Conservation (phyloP, 2,329 filamentous ascomycete species). For the Diplodia sapinea region DNA sequence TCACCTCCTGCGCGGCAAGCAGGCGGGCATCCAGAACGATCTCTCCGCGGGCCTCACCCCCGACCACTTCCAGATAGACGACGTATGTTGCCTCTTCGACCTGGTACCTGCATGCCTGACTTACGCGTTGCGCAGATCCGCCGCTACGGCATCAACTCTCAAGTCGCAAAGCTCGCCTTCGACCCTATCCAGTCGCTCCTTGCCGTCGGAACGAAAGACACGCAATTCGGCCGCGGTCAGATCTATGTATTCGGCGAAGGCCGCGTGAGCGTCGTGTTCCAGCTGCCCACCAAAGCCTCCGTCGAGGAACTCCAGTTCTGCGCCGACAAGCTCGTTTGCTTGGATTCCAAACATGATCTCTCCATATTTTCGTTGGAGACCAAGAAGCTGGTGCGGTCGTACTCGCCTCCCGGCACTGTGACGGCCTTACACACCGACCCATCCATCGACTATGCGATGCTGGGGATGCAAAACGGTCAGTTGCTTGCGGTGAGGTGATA, state of each 20-base stretch:
- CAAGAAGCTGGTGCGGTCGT: conserved; percentile 68
- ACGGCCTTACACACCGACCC: conserved; percentile 80
- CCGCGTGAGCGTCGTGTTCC: conserved; percentile 77
- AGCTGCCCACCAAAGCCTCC: conserved; percentile 73
- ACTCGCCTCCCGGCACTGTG: conserved; percentile 78
- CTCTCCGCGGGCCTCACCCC: conserved; percentile 80
- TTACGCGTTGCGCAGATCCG: conserved; percentile 57
- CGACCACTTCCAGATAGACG: conserved; percentile 81
- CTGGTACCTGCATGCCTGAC: conserved; percentile 36
- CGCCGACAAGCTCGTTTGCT: conserved; percentile 80
- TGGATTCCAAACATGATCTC: conserved; percentile 86
- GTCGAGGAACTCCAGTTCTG: conserved; percentile 82
- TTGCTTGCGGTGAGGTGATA: conserved; percentile 27
- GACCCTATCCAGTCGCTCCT: conserved; percentile 93
- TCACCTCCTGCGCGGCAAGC: conserved; percentile 87
- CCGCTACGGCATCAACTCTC: conserved; percentile 74
- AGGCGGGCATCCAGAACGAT: conserved; percentile 90
- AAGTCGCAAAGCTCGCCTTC: conserved; percentile 80
- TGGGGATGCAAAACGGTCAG: conserved; percentile 75
- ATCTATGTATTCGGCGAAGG: conserved; percentile 88
- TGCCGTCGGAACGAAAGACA: conserved; percentile 88
- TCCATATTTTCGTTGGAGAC: conserved; percentile 80
- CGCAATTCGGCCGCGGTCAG: conserved; percentile 81
- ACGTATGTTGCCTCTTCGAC: conserved; percentile 58
- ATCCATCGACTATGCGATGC: conserved; percentile 88